Evolutionary conservation across 371 early-diverging fungal genomes (phyloP).

Genomic region (Mortierella sp.): DNA sequence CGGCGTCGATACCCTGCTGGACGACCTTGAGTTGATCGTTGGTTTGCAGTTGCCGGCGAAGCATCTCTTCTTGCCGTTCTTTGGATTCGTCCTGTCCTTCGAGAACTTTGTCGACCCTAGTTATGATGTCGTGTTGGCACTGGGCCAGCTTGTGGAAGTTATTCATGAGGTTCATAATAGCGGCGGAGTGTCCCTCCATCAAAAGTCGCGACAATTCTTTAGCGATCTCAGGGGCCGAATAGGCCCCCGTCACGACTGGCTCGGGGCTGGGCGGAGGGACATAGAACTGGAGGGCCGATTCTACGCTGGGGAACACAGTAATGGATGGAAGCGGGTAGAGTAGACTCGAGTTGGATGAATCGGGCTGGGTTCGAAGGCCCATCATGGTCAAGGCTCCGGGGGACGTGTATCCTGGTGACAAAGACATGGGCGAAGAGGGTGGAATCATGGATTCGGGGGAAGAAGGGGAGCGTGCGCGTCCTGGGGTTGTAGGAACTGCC

Average conservation of each 20-base stretch:
- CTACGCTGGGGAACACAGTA: neutral
- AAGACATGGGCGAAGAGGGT: neutral
- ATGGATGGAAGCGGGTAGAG: neutral
- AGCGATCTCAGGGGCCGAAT: too few relatives aligned
- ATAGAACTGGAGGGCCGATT: neutral
- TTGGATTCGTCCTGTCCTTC: neutral
- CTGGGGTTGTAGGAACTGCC: neutral
- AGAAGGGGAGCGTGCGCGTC: neutral
- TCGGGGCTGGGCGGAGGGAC: neutral
- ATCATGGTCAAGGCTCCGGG: neutral
- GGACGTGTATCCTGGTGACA: neutral
- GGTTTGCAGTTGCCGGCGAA: neutral
- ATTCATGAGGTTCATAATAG: too few relatives aligned
- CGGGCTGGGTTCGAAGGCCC: neutral
- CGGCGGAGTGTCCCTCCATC: too few relatives aligned
- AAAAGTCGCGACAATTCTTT: too few relatives aligned
- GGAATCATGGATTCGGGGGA: neutral
- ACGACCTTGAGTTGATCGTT: neutral
- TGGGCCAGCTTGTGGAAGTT: too few relatives aligned
- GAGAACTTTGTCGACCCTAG: neutral
- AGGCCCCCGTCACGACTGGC: neutral
- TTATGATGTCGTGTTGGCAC: neutral
- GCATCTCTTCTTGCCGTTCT: neutral
- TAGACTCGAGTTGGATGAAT: neutral
- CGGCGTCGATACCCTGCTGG: constrained; percentile 5